phyloP scores from a whole-genome alignment of 768 basidiomycete species.

The Lactarius psammicola region DNA sequence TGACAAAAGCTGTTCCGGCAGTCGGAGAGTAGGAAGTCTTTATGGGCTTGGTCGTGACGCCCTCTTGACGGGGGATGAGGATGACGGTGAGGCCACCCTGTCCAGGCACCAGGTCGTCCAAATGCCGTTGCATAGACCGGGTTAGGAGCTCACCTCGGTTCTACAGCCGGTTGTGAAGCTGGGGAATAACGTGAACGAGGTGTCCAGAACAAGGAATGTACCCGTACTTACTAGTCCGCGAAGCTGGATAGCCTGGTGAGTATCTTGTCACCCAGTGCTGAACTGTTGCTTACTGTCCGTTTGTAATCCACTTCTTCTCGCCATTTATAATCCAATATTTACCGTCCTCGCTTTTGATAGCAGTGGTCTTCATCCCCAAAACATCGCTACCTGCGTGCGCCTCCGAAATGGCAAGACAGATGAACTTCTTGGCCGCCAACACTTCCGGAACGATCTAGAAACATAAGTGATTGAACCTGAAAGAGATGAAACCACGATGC shows the following conservation, averaged over 20 bases:
- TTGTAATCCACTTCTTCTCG: constrained; percentile 86
- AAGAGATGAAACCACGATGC: neutral
- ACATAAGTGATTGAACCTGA: neutral
- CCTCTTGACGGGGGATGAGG: constrained; percentile 78
- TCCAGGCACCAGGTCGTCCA: constrained; percentile 30
- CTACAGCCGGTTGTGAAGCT: constrained; percentile 74
- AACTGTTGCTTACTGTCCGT: constrained; percentile 50
- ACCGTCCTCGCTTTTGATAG: constrained; percentile 77
- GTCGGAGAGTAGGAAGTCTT: constrained; percentile 85
- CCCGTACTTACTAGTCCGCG: constrained; percentile 40
- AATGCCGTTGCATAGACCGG: constrained; percentile 34
- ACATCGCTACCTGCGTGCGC: constrained; percentile 89
- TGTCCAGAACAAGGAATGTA: neutral
- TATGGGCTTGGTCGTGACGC: constrained; percentile 80
- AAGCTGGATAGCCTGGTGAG: constrained; percentile 30
- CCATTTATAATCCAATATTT: constrained; percentile 85
- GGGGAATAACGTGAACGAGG: neutral
- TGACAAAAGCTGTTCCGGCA: constrained; percentile 82
- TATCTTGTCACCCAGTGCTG: neutral
- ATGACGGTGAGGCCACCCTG: constrained; percentile 74
- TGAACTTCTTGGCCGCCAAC: constrained; percentile 75
- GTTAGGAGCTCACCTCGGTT: constrained; percentile 43
- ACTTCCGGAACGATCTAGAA: constrained; percentile 56
- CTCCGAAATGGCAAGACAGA: constrained; percentile 85
- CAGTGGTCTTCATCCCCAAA: constrained; percentile 74